phyloP scores from a whole-genome alignment of 192 early-diverging fungal species.

The Dispira parvispora region DNA sequence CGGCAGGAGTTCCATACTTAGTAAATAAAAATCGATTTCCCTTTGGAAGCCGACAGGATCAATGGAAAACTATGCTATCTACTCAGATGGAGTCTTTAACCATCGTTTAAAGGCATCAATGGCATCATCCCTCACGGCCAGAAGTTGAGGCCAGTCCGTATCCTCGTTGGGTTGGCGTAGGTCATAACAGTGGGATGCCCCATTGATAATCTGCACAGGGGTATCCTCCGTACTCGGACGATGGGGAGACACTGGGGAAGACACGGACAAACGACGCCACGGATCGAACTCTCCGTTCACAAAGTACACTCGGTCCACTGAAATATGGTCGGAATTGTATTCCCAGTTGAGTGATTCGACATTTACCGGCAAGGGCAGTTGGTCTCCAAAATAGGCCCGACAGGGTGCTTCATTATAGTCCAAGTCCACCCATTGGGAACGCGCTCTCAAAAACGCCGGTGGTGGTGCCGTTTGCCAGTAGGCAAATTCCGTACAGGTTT shows the following conservation, averaged over 20 bases:
- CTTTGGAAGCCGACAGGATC: too few species aligned
- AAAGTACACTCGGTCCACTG: conserved; percentile 35
- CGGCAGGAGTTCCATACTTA: too few species aligned
- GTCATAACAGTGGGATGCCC: conserved; percentile 10
- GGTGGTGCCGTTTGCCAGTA: conserved; percentile 40
- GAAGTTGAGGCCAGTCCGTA: conserved; percentile 1
- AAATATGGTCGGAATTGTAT: conserved; percentile 20
- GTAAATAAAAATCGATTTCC: too few species aligned
- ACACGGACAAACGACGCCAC: conserved; percentile 35
- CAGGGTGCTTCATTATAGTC: conserved; percentile 27
- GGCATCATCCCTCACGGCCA: neutral
- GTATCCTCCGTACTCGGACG: neutral
- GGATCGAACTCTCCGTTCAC: conserved; percentile 49
- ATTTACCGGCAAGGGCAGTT: conserved; percentile 14
- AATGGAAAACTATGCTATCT: too few species aligned
- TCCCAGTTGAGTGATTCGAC: conserved; percentile 16
- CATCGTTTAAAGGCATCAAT: neutral
- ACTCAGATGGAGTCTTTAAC: neutral
- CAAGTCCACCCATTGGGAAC: conserved; percentile 23
- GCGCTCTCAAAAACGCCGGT: conserved; percentile 24
- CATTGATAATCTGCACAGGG: neutral
- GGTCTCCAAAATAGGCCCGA: conserved; percentile 23
- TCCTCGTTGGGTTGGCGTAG: neutral
- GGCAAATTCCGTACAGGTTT: conserved; percentile 52
- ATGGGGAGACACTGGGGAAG: conserved; percentile 10